Conservation (phyloP, 257 asterid genomes). For the Capsicum baccatum region DNA sequence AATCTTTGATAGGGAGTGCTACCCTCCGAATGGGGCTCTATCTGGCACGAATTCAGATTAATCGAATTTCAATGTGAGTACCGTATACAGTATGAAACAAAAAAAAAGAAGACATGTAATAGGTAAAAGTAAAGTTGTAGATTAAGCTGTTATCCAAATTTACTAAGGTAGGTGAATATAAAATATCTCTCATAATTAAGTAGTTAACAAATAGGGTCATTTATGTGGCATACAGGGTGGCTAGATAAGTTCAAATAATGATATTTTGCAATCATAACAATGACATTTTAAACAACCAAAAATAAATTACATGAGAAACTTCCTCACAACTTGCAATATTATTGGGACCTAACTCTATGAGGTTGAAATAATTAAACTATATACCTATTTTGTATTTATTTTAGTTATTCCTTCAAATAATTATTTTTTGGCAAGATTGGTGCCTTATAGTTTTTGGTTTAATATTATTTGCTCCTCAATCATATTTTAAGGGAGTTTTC, state of each 20-base stretch:
- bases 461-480: neutral
- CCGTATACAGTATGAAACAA: no score
- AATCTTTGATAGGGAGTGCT: no score
- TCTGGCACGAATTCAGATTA: no score
- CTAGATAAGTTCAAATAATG: neutral
- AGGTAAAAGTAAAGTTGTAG: neutral
- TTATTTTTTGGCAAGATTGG: neutral
- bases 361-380: neutral
- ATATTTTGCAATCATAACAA: neutral
- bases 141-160: neutral
- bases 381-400: neutral
- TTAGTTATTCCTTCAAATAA: neutral
- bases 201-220: neutral
- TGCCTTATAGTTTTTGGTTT: neutral
- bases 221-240: neutral
- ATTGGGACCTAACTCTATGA: neutral
- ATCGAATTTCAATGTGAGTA: no score
- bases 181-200: neutral
- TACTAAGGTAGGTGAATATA: neutral
- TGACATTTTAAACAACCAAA: neutral
- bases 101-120: neutral
- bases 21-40: no score
- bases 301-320: neutral
- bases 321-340: slow-evolving; percentile 5
- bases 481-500: no score